phyloP scores from a whole-genome alignment of 768 basidiomycete species.

The Boletus sp. region DNA sequence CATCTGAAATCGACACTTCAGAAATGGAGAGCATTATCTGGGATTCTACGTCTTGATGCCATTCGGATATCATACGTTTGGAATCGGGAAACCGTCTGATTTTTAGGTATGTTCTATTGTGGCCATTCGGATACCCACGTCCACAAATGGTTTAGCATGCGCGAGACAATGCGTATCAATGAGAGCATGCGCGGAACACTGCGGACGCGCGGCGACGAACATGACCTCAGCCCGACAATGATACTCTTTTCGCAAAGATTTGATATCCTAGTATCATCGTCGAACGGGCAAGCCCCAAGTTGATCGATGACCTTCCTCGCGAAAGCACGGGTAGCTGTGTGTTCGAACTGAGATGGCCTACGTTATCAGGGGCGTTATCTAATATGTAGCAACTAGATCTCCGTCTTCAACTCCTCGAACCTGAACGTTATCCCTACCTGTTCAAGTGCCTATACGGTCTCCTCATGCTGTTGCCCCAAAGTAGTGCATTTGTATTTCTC shows the following conservation, averaged over 20 bases:
- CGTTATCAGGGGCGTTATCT: not conserved
- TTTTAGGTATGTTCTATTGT: not conserved
- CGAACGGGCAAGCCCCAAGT: no score
- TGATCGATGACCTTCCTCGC: no score
- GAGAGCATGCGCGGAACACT: no score
- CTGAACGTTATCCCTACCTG: constrained; percentile 92
- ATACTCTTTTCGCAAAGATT: no score
- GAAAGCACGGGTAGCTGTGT: no score
- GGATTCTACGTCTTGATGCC: not conserved
- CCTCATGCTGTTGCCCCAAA: constrained; percentile 96
- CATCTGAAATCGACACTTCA: constrained; percentile 13
- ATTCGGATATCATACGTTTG: no score
- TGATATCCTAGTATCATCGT: no score
- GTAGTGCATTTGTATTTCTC: constrained; percentile 91
- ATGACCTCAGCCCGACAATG: no score
- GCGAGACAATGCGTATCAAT: no score
- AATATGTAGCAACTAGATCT: constrained; percentile 48
- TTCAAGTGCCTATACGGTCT: constrained; percentile 98
- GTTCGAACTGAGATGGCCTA: no score
- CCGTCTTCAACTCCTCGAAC: constrained; percentile 92
- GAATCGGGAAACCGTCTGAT: not conserved
- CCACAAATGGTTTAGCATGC: no score
- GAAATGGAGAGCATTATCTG: constrained; percentile 5
- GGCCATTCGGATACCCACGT: no score
- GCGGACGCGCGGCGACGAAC: not conserved